Conservation (phyloP, 441 rosid genomes). For the Bruguiera hainesii region DNA sequence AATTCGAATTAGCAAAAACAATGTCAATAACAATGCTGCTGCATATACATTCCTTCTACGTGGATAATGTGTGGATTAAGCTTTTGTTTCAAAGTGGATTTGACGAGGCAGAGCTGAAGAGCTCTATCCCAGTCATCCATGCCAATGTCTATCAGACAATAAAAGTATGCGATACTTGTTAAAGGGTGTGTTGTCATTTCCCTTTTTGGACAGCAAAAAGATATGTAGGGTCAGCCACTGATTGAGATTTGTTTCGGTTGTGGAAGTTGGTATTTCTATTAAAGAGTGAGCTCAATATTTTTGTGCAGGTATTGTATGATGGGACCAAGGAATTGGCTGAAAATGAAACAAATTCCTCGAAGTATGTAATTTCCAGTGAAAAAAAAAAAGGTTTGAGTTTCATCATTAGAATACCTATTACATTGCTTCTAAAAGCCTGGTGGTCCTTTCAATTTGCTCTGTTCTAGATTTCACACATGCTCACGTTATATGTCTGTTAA, state of each 20-base stretch:
- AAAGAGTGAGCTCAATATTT: constrained; percentile 23
- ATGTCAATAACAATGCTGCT: background rate
- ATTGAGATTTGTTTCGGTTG: constrained; percentile 11
- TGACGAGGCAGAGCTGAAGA: constrained; percentile 79
- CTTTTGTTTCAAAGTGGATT: constrained; percentile 97
- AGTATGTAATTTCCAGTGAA: constrained; percentile 56
- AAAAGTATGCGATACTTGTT: constrained; percentile 79
- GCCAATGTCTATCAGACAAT: constrained; percentile 97
- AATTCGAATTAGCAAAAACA: too few species aligned
- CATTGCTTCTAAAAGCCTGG: background rate
- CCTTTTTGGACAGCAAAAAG: constrained; percentile 32
- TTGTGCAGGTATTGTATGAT: constrained; percentile 71
- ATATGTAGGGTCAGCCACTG: constrained; percentile 28
- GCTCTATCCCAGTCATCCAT: constrained; percentile 85
- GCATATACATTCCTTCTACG: constrained; percentile 6
- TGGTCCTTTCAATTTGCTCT: background rate
- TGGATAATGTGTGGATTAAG: constrained; percentile 56
- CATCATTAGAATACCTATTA: constrained; percentile 12
- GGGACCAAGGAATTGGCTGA: constrained; percentile 90
- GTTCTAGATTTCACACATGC: background rate
- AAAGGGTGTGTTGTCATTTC: constrained; percentile 75
- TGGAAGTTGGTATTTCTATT: constrained; percentile 8
- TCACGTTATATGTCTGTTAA: background rate
- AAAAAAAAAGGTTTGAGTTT: constrained; percentile 50
- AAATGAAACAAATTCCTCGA: constrained; percentile 62